Evolutionary conservation across 2,329 filamentous ascomycete species (phyloP).

Genomic region (Sarocladiaceae sp.): DNA sequence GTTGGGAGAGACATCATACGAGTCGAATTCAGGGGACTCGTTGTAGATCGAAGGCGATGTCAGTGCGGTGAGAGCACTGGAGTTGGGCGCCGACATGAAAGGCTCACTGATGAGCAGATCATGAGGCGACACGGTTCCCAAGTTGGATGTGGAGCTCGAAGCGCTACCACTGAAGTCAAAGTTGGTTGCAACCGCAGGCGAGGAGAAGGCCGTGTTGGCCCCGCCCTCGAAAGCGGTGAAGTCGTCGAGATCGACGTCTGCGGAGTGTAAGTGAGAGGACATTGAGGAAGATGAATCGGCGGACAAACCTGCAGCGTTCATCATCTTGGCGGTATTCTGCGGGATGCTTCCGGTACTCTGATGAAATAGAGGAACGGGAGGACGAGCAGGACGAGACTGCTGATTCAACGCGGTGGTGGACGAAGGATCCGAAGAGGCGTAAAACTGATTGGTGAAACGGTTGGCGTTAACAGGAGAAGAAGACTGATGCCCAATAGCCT

Average conservation of each 20-base stretch:
- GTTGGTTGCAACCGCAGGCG: slow-evolving; percentile 41
- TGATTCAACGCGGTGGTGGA: slow-evolving; percentile 53
- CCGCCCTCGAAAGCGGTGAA: slow-evolving; percentile 51
- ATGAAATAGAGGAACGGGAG: slow-evolving; percentile 68
- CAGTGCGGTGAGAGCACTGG: slow-evolving; percentile 72
- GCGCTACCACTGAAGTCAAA: slow-evolving; percentile 45
- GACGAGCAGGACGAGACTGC: slow-evolving; percentile 47
- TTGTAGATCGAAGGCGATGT: slow-evolving; percentile 77
- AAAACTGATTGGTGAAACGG: slow-evolving; percentile 56
- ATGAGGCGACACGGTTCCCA: slow-evolving; percentile 75
- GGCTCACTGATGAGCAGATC: slow-evolving; percentile 68
- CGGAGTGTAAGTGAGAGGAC: slow-evolving; percentile 25
- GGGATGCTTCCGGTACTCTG: slow-evolving; percentile 50
- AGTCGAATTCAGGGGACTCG: slow-evolving; percentile 70
- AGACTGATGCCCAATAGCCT: slow-evolving; percentile 47
- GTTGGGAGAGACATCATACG: slow-evolving; percentile 72
- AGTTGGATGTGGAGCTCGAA: slow-evolving; percentile 44
- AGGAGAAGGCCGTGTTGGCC: slow-evolving; percentile 45
- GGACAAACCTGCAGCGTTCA: slow-evolving; percentile 35
- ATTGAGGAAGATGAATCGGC: not conserved
- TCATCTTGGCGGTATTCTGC: slow-evolving; percentile 34
- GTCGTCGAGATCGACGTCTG: slow-evolving; percentile 54
- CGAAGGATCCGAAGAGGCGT: slow-evolving; percentile 60
- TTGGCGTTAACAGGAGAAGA: slow-evolving; percentile 49
- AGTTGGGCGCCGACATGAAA: slow-evolving; percentile 72